These are phyloP conservation scores for Pyrenopolyporus hunteri DNA, from an alignment of 495 filamentous ascomycete genomes.

Conservation along the genomic window DNA sequence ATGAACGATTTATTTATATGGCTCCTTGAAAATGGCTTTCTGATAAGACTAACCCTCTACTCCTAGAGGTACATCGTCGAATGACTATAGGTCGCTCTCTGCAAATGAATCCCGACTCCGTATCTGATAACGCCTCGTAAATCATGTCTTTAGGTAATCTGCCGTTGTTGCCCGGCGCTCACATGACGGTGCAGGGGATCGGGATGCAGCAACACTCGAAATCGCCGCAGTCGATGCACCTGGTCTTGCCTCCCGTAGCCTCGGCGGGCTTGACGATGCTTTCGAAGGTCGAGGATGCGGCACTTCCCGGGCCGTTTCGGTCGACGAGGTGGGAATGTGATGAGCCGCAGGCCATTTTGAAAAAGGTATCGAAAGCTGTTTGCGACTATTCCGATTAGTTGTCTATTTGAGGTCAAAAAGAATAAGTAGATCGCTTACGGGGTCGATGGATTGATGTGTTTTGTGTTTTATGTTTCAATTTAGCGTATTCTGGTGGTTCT, in stretches of 20 bases:
- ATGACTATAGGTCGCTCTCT: not conserved
- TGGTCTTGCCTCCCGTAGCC: conserved; percentile 47
- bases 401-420: not conserved
- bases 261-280: conserved; percentile 50
- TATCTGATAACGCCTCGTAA: not conserved
- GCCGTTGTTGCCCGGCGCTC: not conserved
- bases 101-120: conserved; percentile 11
- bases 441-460: conserved; percentile 1
- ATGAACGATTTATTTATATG: not conserved
- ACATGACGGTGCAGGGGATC: conserved; percentile 54
- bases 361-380: not conserved
- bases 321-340: conserved; percentile 32
- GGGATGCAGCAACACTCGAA: conserved; percentile 57
- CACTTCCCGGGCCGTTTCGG: conserved; percentile 48
- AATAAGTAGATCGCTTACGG: not conserved
- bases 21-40: not conserved
- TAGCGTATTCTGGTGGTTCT: not conserved
- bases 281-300: conserved; percentile 47
- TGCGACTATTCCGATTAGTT: not conserved
- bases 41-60: too few relatives aligned
- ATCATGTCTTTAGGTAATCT: not conserved
- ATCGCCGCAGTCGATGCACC: conserved; percentile 53
- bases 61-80: not conserved
- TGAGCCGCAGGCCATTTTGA: conserved; percentile 40
- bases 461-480: too few relatives aligned